Evolutionary conservation across 345 rosid genomes (phyloP), one percentile per base, ranked within the genome.

Genomic region (Salix exigua): DNA sequence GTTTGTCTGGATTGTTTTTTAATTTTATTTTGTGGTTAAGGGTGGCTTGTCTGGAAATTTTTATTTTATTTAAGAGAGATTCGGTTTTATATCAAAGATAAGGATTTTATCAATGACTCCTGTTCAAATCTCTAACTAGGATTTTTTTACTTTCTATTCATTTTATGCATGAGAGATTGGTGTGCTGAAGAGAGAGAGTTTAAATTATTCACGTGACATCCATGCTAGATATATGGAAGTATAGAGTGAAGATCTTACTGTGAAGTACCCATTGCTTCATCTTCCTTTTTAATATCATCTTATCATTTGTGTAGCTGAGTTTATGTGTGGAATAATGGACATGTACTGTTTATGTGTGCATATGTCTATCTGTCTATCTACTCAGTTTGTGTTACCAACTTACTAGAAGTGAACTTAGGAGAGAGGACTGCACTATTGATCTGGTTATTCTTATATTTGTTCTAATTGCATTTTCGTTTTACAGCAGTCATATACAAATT

Each of bases 401-500:
- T 28, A 42, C 40, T 14, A 18, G 26, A 13, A 16, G 11, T 68
- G 8, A 38, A 53, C 35, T 3, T 55, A 11, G 25, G 4, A 66
- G 38, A 58, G 44, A n/a, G 62, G 58, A 66, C 66, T 46, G 1
- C 26, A n/a, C 19, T 16, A 25, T 30, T 68, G 51, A 51, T 65
- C 38, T 65, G 72, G 68, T 81, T 62, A 35, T 51, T 53, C 26
- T 25, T 80, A 40, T 68, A 33, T 65, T 70, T 9, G 58, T 70
- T 9, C 37, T 72, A 13, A 26, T 17, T 69, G 51, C 60, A 12
- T 67, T 71, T 6, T 46, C 11, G n/a, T 58, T 4, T 71, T 82
- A 72, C 89, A 80, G 90, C 92, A 90, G 82, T 91, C 86, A 4
- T 92, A 93, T 80, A 68, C 92, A 60, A 88, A 88, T 84, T 83